Evolutionary conservation across 2,329 filamentous ascomycete genomes (phyloP).

Genomic region (Uncinocarpus reesii): DNA sequence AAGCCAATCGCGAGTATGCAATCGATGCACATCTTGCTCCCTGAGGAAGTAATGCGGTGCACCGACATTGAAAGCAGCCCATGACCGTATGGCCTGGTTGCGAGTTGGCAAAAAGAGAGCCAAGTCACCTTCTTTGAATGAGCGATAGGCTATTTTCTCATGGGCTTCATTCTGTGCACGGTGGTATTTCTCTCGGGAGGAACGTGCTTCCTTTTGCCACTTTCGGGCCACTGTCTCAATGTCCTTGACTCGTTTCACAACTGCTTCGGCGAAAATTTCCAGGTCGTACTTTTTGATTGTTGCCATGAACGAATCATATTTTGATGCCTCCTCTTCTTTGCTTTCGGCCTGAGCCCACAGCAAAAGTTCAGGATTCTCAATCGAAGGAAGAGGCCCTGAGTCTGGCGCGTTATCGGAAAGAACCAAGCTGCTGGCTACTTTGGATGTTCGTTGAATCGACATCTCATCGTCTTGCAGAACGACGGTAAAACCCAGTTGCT

Average conservation of each 20-base stretch:
- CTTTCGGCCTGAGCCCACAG: slow-evolving; percentile 69
- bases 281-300: slow-evolving; percentile 70
- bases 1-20: slow-evolving; percentile 86
- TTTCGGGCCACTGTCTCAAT: slow-evolving; percentile 88
- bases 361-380: slow-evolving; percentile 57
- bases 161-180: slow-evolving; percentile 72
- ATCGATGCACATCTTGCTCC: slow-evolving; percentile 78
- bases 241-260: slow-evolving; percentile 84
- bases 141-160: slow-evolving; percentile 89
- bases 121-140: slow-evolving; percentile 93
- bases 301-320: slow-evolving; percentile 64
- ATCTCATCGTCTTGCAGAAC: slow-evolving; percentile 62
- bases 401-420: slow-evolving; percentile 28
- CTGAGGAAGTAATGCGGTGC: slow-evolving; percentile 95
- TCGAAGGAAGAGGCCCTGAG: slow-evolving; percentile 29
- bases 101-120: slow-evolving; percentile 88
- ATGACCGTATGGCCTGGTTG: slow-evolving; percentile 87
- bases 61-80: slow-evolving; percentile 97
- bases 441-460: slow-evolving; percentile 61
- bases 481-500: slow-evolving; percentile 76
- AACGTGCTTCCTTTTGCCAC: slow-evolving; percentile 77
- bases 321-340: slow-evolving; percentile 54
- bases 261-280: slow-evolving; percentile 70
- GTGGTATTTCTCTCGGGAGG: slow-evolving; percentile 80
- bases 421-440: slow-evolving; percentile 35